Evolutionary conservation across 305 asterid species (phyloP).

Genomic region (Fraxinus angustifolia): DNA sequence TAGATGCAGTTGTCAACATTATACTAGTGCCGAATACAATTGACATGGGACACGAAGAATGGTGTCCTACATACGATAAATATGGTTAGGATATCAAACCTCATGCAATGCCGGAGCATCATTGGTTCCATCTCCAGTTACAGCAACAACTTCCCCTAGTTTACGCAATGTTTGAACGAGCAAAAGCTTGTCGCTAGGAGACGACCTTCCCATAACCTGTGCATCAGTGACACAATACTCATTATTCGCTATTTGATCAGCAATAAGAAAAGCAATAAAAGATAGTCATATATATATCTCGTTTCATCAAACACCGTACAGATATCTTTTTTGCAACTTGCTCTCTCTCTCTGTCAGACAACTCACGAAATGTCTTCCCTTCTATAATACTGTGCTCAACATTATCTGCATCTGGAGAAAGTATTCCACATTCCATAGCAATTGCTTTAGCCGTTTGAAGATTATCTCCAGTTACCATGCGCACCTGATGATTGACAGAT

Average conservation of each 20-base stretch:
- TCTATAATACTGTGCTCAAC: slow-evolving; percentile 66
- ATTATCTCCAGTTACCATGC: slow-evolving; percentile 98
- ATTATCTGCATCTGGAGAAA: slow-evolving; percentile 56
- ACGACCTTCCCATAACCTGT: slow-evolving; percentile 95
- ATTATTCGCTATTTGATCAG: slow-evolving; percentile 12
- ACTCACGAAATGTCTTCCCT: slow-evolving; percentile 77
- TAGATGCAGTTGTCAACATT: background rate
- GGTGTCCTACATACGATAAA: background rate
- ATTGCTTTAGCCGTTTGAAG: slow-evolving; percentile 97
- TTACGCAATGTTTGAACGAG: slow-evolving; percentile 87
- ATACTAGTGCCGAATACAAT: background rate
- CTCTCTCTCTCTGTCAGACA: slow-evolving; percentile 74
- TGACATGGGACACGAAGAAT: background rate
- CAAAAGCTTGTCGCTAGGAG: slow-evolving; percentile 91
- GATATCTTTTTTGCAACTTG: slow-evolving; percentile 60
- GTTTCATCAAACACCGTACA: slow-evolving; percentile 38
- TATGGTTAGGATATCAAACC: slow-evolving; percentile 39
- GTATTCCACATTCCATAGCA: slow-evolving; percentile 91
- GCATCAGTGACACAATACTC: slow-evolving; percentile 17
- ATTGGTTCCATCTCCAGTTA: slow-evolving; percentile 96
- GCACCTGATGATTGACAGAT: slow-evolving; percentile 54
- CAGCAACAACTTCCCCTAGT: slow-evolving; percentile 90
- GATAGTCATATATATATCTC: background rate
- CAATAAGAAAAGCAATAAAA: background rate
- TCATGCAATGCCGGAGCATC: slow-evolving; percentile 98